Base-by-base conservation (phyloP, 176 grass and related monocot genomes). In the Panicum miliaceum region DNA sequence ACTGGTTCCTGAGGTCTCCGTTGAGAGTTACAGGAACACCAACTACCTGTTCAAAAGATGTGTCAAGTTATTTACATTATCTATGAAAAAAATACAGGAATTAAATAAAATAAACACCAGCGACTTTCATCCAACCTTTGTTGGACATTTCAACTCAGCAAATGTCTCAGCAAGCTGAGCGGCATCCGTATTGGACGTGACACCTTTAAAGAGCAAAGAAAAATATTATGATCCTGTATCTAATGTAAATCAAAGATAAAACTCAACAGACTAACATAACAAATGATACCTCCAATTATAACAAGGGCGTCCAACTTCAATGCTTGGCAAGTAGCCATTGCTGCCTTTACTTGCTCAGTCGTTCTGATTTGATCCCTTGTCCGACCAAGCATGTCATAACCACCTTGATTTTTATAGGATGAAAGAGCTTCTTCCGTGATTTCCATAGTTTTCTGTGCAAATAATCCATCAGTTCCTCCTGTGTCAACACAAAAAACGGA, bases 1-100 rank as follows among this genome's bases (percentile, higher is more conserved):
- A 97, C 27, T 97, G 90, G 69, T 92, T 97, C 76, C 92, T 97
- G 74, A 97, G 90, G 70, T 97, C 94, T 59, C 94, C 94, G 54
- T 97, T 97, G 75, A 97, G 90, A 18, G 94, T 97, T 72, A 97
- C 94, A 94, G 94, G 94, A 85, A 97, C 90, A 77, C 94, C 94
- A 52, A 97, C 88, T 23, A 97, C 88, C 92, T 97, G 88, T 73
- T 67, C 1, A 41, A 59, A 41, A 83, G 75, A 37, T 20, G 29
- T 81, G 35, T 42, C 42, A 43, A 10, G 7, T 32, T 60, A 74
- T 80, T 35, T 10, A 82, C 45, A 53, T 6, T 35, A 61, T 78
- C 26, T 73, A 83, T 45, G 22, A 50, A 66, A 84, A 71, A 77
- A 65, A 25, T 23, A 36, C 63, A 68, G 23, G 18, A 22, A 40